Conservation (phyloP, 306 rosid species). For the Fagus sylvatica region DNA sequence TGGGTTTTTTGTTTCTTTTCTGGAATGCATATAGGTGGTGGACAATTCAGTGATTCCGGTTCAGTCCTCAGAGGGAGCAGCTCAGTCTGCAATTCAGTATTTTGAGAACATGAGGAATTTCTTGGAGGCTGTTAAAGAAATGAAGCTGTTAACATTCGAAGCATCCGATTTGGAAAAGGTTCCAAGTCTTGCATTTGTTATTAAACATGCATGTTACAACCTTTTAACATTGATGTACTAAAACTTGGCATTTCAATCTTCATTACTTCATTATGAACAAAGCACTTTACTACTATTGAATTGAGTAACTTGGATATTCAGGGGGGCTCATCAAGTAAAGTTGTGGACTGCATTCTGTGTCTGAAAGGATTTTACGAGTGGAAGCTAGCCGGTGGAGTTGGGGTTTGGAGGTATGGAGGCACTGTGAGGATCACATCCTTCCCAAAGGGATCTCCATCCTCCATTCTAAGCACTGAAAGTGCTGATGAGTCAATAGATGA, state of each 20-base stretch:
- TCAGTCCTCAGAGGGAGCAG: slow-evolving; percentile 79
- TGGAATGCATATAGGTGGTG: slow-evolving; percentile 58
- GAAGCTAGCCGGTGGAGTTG: slow-evolving; percentile 89
- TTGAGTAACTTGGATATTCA: slow-evolving; percentile 37
- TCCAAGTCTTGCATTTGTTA: neutral
- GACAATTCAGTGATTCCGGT: slow-evolving; percentile 60
- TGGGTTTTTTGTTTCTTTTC: neutral
- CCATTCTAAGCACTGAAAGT: slow-evolving; percentile 58
- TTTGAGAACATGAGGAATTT: slow-evolving; percentile 96
- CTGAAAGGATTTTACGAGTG: slow-evolving; percentile 92
- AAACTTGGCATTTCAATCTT: neutral
- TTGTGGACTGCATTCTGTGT: slow-evolving; percentile 96
- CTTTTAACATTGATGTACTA: neutral
- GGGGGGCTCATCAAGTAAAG: slow-evolving; percentile 92
- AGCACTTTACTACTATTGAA: neutral
- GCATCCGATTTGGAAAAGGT: slow-evolving; percentile 98
- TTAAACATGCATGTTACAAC: slow-evolving; percentile 2
- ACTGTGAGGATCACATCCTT: slow-evolving; percentile 83
- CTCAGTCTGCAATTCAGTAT: slow-evolving; percentile 94
- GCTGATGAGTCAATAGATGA: slow-evolving; percentile 75
- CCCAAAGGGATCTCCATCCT: slow-evolving; percentile 61
- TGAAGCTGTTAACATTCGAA: slow-evolving; percentile 91
- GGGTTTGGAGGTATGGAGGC: slow-evolving; percentile 99
- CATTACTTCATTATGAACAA: neutral
- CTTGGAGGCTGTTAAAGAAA: slow-evolving; percentile 80